Percentiles rank a stretch among this genome's conserved stretches.
Evolutionary conservation across 2,329 filamentous ascomycete species (phyloP).

Genomic region (Aspergillus latus): DNA sequence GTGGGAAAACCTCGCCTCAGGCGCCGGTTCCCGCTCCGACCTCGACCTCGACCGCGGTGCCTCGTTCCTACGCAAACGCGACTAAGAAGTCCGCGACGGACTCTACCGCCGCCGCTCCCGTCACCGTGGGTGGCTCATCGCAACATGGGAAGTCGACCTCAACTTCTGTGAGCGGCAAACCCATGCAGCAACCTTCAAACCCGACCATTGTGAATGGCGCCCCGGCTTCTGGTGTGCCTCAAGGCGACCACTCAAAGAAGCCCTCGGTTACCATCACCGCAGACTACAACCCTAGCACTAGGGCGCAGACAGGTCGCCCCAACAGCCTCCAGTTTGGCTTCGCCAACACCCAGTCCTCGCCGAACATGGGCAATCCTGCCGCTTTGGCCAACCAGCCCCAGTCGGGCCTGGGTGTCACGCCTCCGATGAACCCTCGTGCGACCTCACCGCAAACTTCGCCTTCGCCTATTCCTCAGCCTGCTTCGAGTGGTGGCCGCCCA

Average conservation of each 20-base stretch:
- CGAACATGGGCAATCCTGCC: slow-evolving; percentile 63
- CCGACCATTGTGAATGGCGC: slow-evolving; percentile 66
- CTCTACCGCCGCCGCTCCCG: slow-evolving; percentile 50
- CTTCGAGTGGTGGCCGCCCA: slow-evolving; percentile 77
- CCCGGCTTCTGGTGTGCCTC: slow-evolving; percentile 44
- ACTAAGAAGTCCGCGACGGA: slow-evolving; percentile 60
- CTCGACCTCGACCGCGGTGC: slow-evolving; percentile 47
- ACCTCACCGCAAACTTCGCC: slow-evolving; percentile 85
- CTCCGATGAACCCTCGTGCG: slow-evolving; percentile 66
- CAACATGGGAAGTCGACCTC: slow-evolving; percentile 62
- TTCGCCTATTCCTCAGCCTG: slow-evolving; percentile 87
- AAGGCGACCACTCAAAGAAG: slow-evolving; percentile 76
- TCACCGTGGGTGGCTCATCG: slow-evolving; percentile 54
- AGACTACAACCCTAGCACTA: slow-evolving; percentile 80
- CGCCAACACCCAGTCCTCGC: slow-evolving; percentile 62
- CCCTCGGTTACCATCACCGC: slow-evolving; percentile 89
- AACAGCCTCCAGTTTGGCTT: slow-evolving; percentile 78
- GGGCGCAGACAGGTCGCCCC: slow-evolving; percentile 60
- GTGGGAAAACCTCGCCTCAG: slow-evolving; percentile 51
- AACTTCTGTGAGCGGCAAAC: slow-evolving; percentile 81
- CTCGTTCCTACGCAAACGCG: slow-evolving; percentile 62
- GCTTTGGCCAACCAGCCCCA: slow-evolving; percentile 46
- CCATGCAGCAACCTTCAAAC: slow-evolving; percentile 49
- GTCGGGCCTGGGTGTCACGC: slow-evolving; percentile 48
- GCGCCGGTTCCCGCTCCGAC: slow-evolving; percentile 14